Evolutionary conservation across 805 yeast genomes (phyloP).

Genomic region (Wickerhamiella cacticola): DNA sequence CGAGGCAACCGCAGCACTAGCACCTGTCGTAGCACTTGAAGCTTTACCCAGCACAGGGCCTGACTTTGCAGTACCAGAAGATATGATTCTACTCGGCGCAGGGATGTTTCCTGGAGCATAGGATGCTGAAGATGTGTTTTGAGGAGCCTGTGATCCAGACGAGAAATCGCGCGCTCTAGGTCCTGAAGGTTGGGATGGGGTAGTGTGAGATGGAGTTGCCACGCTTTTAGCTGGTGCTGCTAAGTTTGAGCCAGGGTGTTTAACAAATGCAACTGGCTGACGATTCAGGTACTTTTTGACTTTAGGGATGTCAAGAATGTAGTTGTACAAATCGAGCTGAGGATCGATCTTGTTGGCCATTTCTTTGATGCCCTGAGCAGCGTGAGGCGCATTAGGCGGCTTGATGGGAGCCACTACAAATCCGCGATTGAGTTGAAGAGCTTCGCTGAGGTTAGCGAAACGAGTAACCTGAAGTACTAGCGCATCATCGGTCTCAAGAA

Average conservation of each 20-base stretch:
- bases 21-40: no score
- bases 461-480: slow-evolving; percentile 78
- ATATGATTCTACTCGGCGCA: slow-evolving; percentile 16
- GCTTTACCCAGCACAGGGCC: slow-evolving; percentile 23
- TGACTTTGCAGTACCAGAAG: slow-evolving; percentile 24
- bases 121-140: not conserved
- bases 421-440: slow-evolving; percentile 71
- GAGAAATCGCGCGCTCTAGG: slow-evolving; percentile 3
- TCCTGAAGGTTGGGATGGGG: not conserved
- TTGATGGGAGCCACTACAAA: slow-evolving; percentile 66
- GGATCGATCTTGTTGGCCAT: slow-evolving; percentile 69
- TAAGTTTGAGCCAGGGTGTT: slow-evolving; percentile 26
- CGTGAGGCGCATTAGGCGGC: slow-evolving; percentile 30
- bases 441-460: slow-evolving; percentile 79
- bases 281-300: slow-evolving; percentile 25
- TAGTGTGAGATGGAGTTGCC: not conserved
- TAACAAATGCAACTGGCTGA: slow-evolving; percentile 25
- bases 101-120: slow-evolving; percentile 13
- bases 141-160: slow-evolving; percentile 2
- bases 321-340: slow-evolving; percentile 69
- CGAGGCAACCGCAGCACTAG: not conserved
- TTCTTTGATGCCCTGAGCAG: slow-evolving; percentile 56
- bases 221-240: not conserved
- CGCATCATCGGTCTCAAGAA: slow-evolving; percentile 82
- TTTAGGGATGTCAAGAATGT: slow-evolving; percentile 35